phyloP scores from a whole-genome alignment of 106 monocot genomes.

The Ottelia alismoides region DNA sequence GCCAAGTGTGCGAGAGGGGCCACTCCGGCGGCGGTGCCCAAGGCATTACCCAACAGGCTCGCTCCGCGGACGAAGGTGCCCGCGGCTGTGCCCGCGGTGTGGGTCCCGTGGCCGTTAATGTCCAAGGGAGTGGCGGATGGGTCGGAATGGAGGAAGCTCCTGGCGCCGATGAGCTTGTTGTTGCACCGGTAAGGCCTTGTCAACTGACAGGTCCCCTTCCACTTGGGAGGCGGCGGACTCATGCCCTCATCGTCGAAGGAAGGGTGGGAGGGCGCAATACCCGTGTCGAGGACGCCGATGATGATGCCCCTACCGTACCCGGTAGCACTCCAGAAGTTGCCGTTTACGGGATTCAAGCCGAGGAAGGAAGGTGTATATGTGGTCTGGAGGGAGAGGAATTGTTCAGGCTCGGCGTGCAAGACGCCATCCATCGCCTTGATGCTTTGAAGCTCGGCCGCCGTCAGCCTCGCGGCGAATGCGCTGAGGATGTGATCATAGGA shows the following conservation, averaged over 20 bases:
- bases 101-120: slow-evolving; percentile 12
- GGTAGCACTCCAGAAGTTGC: not conserved
- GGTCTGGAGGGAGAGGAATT: too few relatives aligned
- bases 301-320: slow-evolving; percentile 1
- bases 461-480: too few relatives aligned
- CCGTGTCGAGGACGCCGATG: slow-evolving; percentile 9
- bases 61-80: slow-evolving; percentile 4
- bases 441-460: too few relatives aligned
- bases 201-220: not conserved
- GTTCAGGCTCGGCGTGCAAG: too few relatives aligned
- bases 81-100: slow-evolving; percentile 10
- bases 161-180: slow-evolving; percentile 1
- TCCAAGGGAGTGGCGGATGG: not conserved
- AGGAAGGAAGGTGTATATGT: too few relatives aligned
- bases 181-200: not conserved
- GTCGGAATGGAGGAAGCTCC: not conserved
- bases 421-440: too few relatives aligned
- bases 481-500: too few relatives aligned
- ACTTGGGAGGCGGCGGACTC: slow-evolving; percentile 3
- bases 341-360: too few relatives aligned
- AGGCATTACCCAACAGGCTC: slow-evolving; percentile 12
- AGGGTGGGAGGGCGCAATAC: slow-evolving; percentile 1
- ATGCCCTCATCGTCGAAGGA: slow-evolving; percentile 5
- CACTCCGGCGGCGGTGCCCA: slow-evolving; percentile 6
- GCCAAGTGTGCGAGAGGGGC: slow-evolving; percentile 24